Evolutionary conservation across 345 rosid genomes (phyloP), one percentile per base, ranked within the genome.

Genomic region (Psidium guajava): DNA sequence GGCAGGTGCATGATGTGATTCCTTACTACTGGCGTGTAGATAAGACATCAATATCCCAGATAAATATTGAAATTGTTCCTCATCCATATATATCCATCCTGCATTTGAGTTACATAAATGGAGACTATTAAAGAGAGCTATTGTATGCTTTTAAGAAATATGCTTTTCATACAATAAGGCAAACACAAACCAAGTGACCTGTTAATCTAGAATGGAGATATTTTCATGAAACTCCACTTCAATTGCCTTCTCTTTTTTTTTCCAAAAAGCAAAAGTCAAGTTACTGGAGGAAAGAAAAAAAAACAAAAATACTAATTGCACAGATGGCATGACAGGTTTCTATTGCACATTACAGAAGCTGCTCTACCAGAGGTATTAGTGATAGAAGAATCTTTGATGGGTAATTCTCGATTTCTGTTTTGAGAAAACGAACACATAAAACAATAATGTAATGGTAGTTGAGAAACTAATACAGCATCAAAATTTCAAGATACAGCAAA

Each of bases 21-120:
- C 92, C 88, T 90, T 87, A 21, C 59, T 32, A 83, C 77, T 86
- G 28, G 84, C 87, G 47, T 86, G 88, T 3, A 82, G 85, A 57
- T 93, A 82, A 87, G 88, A 90, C 89, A 81, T 61, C 89, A 89
- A 91, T 83, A 94, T 91, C 89, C 93, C 93, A 32, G 95, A 93
- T 91, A 97, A 86, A 92, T 95, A 96, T 22, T 93, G 94, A 89
- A 93, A 89, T 85, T 96, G 98, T 83, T 93, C 98, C 82, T 92
- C 93, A 50, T 96, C 98, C 93, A 95, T 89, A 58, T 82, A 82
- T 84, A 97, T 86, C 98, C 98, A 97, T 87, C 98, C 98, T 97
- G 93, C 91, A 87, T 27, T 87, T 36, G 16, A 36, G 81, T 85
- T 64, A 64, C 44, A 64, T 64, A 64, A 42, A 69, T 69, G 3